These are phyloP conservation scores for Phytopythium montanum DNA, from an alignment of 352 stramenopile species.

Conservation along the genomic window DNA sequence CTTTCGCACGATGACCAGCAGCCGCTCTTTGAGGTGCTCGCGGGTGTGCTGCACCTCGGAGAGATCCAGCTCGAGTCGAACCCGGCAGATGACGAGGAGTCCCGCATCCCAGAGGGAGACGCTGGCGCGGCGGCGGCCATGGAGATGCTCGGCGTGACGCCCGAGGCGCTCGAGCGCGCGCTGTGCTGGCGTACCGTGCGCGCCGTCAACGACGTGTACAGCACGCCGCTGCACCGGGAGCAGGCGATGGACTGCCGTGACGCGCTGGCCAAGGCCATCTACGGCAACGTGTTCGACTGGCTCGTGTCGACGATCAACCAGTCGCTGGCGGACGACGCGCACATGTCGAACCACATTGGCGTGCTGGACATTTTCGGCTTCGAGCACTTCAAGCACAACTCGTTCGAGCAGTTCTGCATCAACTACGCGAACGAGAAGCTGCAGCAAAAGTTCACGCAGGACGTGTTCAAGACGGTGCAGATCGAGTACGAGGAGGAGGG, in stretches of 20 bases:
- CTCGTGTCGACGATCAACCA: conserved; percentile 89
- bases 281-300: conserved; percentile 96
- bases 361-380: conserved; percentile 96
- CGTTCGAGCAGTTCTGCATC: conserved; percentile 93
- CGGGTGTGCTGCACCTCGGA: conserved; percentile 95
- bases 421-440: conserved; percentile 93
- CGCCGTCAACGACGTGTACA: conserved; percentile 41
- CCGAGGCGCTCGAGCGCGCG: conserved; percentile 51
- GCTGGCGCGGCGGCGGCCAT: conserved; percentile 33
- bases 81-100: conserved; percentile 66
- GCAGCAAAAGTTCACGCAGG: conserved; percentile 90
- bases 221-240: conserved; percentile 47
- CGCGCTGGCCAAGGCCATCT: conserved; percentile 95
- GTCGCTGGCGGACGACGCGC: conserved; percentile 59
- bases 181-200: conserved; percentile 64
- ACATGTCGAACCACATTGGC: conserved; percentile 68
- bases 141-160: conserved; percentile 51
- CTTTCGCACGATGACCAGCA: conserved; percentile 49
- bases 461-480: conserved; percentile 89
- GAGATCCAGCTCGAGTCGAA: conserved; percentile 91
- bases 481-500: conserved; percentile 87
- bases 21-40: conserved; percentile 71
- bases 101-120: conserved; percentile 34
- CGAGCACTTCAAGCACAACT: conserved; percentile 93
- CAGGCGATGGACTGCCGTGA: conserved; percentile 91